phyloP scores from a whole-genome alignment of 75 land plant species.

The Pseudotsuga menziesii region DNA sequence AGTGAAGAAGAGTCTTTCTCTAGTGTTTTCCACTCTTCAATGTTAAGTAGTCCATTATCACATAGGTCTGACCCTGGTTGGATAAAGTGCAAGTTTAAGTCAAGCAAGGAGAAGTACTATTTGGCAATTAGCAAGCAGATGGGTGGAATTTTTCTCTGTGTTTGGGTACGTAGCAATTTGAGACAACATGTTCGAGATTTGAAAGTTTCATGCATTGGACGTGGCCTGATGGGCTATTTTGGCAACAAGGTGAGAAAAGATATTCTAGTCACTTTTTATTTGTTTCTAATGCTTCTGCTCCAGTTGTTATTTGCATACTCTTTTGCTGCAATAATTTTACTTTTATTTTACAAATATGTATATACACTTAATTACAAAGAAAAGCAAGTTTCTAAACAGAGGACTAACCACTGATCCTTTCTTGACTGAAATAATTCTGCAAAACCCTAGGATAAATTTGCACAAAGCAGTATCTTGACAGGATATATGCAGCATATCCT shows the following conservation, averaged over 20 bases:
- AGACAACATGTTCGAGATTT: constrained; percentile 29
- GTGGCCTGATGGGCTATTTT: constrained; percentile 56
- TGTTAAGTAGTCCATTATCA: not conserved
- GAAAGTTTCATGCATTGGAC: constrained; percentile 55
- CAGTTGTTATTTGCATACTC: no score
- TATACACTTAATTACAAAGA: no score
- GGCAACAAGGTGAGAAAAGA: constrained; percentile 49
- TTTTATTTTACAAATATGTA: no score
- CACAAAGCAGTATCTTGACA: no score
- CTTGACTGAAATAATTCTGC: not conserved
- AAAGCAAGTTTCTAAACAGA: no score
- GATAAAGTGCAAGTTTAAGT: not conserved
- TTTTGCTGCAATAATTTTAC: no score
- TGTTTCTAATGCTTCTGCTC: no score
- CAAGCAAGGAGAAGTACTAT: constrained; percentile 13
- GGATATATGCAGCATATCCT: no score
- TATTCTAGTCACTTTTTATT: not conserved
- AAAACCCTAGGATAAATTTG: no score
- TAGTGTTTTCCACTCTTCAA: not conserved
- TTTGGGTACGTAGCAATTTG: constrained; percentile 39
- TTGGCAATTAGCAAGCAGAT: constrained; percentile 53
- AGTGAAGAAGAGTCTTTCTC: not conserved
- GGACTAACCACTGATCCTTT: not conserved
- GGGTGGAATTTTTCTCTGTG: constrained; percentile 46
- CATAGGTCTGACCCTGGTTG: not conserved